These are phyloP conservation scores for Apocynum venetum DNA, from an alignment of 257 asterid species.

Conservation along the genomic window DNA sequence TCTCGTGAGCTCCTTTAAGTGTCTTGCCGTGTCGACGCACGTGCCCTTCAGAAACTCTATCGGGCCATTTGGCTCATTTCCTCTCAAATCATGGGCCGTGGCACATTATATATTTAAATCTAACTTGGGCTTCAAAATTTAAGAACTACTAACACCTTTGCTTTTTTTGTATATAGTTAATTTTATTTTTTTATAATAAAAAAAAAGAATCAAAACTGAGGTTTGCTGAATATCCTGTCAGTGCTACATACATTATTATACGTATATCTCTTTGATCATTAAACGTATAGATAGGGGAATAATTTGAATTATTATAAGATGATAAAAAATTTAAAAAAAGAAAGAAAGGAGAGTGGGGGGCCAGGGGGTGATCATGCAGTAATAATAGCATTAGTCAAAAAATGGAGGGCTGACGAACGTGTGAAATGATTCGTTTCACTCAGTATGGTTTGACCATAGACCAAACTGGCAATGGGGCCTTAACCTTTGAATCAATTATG, in stretches of 20 bases:
- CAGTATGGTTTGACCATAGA: not conserved
- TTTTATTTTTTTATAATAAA: too few relatives aligned
- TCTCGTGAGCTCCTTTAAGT: not conserved
- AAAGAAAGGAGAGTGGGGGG: not conserved
- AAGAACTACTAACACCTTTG: too few relatives aligned
- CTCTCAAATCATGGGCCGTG: not conserved
- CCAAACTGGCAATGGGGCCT: not conserved
- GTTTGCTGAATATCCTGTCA: too few relatives aligned
- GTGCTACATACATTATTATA: too few relatives aligned
- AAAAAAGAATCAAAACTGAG: too few relatives aligned
- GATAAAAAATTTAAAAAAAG: not conserved
- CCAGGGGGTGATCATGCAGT: conserved; percentile 1
- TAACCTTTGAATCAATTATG: not conserved
- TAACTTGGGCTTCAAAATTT: not conserved
- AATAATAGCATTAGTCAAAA: conserved; percentile 1
- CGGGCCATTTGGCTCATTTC: not conserved
- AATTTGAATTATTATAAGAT: not conserved
- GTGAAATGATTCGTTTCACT: not conserved
- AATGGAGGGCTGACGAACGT: not conserved
- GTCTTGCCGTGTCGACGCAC: not conserved
- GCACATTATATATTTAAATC: not conserved
- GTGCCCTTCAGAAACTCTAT: not conserved
- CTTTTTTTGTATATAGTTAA: too few relatives aligned
- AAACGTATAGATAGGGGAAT: not conserved
- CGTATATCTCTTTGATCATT: not conserved